Conservation (phyloP, 164 flowering plant genomes). For the Santalum album region DNA sequence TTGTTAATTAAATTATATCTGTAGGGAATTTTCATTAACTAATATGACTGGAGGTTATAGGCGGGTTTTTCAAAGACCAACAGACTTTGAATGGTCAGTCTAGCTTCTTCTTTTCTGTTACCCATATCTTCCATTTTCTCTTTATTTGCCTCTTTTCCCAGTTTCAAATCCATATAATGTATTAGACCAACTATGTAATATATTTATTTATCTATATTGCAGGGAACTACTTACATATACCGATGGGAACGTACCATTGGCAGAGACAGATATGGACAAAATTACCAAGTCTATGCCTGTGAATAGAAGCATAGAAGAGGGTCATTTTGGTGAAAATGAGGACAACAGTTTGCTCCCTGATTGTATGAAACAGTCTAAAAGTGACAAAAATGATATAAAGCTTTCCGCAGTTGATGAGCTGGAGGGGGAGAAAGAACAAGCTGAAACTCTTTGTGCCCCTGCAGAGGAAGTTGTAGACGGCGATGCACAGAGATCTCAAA, state of each 20-base stretch:
- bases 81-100: slow-evolving; percentile 72
- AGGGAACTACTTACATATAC: slow-evolving; percentile 70
- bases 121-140: too few species aligned
- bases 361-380: slow-evolving; percentile 10
- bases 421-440: slow-evolving; percentile 14
- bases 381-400: slow-evolving; percentile 8
- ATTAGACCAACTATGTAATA: not conserved
- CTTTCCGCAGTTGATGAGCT: slow-evolving; percentile 9
- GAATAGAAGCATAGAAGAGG: slow-evolving; percentile 12
- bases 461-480: slow-evolving; percentile 5
- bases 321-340: slow-evolving; percentile 13
- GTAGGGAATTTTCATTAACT: slow-evolving; percentile 84
- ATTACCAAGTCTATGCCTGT: slow-evolving; percentile 29
- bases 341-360: slow-evolving; percentile 5
- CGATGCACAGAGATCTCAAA: slow-evolving; percentile 13
- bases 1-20: slow-evolving; percentile 8
- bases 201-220: slow-evolving; percentile 7
- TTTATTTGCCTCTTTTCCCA: not conserved
- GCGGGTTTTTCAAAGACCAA: slow-evolving; percentile 71
- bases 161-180: not conserved
- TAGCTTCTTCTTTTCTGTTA: not conserved
- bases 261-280: slow-evolving; percentile 76
- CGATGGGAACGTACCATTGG: slow-evolving; percentile 54
- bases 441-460: slow-evolving; percentile 14
- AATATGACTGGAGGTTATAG: slow-evolving; percentile 82